Conservation (phyloP, 192 early-diverging fungal genomes). For the Backusella westeae region DNA sequence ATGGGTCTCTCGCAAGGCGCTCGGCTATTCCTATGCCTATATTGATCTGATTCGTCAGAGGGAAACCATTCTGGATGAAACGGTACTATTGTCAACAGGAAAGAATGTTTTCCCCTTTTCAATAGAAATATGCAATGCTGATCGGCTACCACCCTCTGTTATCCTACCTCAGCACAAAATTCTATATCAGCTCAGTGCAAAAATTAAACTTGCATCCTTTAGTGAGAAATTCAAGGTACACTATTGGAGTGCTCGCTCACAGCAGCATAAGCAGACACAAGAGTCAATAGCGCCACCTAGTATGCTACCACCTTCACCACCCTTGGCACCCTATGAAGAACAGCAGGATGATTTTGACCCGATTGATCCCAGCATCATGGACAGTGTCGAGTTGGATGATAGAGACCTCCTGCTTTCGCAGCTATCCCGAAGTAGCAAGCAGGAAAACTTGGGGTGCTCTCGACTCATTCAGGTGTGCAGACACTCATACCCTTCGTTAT, state of each 20-base stretch:
- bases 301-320: not conserved
- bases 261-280: not conserved
- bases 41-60: not conserved
- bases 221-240: not conserved
- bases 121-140: not conserved
- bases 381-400: not conserved
- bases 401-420: not conserved
- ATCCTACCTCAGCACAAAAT: slow-evolving; percentile 4
- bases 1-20: not conserved
- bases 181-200: not conserved
- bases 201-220: not conserved
- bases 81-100: not conserved
- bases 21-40: not conserved
- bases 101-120: not conserved
- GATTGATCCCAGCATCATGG: not conserved
- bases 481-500: not conserved
- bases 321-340: not conserved
- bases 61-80: not conserved
- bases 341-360: not conserved
- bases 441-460: not conserved
- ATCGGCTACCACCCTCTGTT: not conserved
- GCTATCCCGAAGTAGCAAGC: not conserved
- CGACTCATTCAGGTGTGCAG: not conserved
- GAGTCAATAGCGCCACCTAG: too few species aligned
- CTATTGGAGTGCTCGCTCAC: slow-evolving; percentile 4